Evolutionary conservation across 73 alveolate genomes (phyloP).

Genomic region (Paramecium sexaurelia): DNA sequence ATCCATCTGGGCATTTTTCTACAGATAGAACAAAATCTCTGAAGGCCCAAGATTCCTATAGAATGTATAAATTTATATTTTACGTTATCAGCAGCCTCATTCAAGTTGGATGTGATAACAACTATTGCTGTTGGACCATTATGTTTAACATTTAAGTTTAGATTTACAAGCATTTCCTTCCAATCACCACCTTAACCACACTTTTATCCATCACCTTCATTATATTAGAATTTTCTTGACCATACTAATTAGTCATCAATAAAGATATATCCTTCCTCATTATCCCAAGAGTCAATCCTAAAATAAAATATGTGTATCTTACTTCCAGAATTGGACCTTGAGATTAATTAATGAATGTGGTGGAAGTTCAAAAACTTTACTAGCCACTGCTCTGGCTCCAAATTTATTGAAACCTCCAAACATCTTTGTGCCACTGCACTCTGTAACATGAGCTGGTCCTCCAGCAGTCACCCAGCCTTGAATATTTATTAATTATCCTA

Average conservation of each 20-base stretch:
- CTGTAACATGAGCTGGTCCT: not conserved
- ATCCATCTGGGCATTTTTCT: slow-evolving; percentile 47
- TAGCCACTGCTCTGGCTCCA: slow-evolving; percentile 2
- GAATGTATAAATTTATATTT: not conserved
- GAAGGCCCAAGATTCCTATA: slow-evolving; percentile 49
- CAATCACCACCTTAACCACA: slow-evolving; percentile 28
- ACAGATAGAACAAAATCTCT: slow-evolving; percentile 14
- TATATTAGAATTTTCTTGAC: not conserved
- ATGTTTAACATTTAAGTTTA: not conserved
- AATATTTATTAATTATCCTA: not conserved
- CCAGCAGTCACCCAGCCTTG: not conserved
- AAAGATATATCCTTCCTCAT: not conserved
- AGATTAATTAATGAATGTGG: slow-evolving; percentile 2
- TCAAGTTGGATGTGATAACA: slow-evolving; percentile 38
- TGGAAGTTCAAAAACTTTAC: not conserved
- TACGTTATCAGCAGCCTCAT: slow-evolving; percentile 54
- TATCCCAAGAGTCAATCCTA: slow-evolving; percentile 55
- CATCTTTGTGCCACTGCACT: slow-evolving; percentile 9
- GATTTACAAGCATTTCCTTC: not conserved
- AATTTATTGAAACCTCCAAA: slow-evolving; percentile 12
- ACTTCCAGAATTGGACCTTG: slow-evolving; percentile 50
- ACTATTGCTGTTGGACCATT: slow-evolving; percentile 39
- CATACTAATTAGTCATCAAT: slow-evolving; percentile 29
- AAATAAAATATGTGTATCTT: not conserved
- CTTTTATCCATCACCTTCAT: not conserved